Conservation (phyloP, 805 yeast species). For the Candida nitratophila region DNA sequence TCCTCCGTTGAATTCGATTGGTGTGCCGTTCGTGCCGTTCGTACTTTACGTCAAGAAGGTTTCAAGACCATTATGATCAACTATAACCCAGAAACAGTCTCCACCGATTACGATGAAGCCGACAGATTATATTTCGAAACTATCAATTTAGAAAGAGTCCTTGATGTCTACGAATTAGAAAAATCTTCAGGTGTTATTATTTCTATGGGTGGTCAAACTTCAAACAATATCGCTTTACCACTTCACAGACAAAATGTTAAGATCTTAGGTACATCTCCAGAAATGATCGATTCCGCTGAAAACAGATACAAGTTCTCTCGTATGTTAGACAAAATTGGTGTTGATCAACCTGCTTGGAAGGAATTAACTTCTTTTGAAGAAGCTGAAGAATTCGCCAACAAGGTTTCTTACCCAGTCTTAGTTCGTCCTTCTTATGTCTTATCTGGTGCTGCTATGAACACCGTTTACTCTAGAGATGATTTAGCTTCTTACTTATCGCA, state of each 20-base stretch:
- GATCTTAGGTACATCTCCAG: conserved; percentile 95
- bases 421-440: conserved; percentile 97
- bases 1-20: conserved; percentile 98
- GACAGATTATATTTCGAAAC: conserved; percentile 95
- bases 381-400: conserved; percentile 87
- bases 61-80: conserved; percentile 93
- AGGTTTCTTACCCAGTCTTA: conserved; percentile 87
- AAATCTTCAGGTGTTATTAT: conserved; percentile 86
- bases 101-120: conserved; percentile 98
- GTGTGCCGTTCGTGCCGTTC: conserved; percentile 97
- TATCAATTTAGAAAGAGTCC: conserved; percentile 85
- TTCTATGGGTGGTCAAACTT: conserved; percentile 98
- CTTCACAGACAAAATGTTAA: conserved; percentile 92
- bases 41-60: conserved; percentile 83
- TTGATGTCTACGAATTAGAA: conserved; percentile 92
- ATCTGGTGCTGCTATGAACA: conserved; percentile 99
- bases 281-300: conserved; percentile 97
- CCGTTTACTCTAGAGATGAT: conserved; percentile 86
- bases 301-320: conserved; percentile 96
- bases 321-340: conserved; percentile 93
- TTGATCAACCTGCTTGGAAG: conserved; percentile 99
- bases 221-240: conserved; percentile 91
- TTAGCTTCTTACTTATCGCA: conserved; percentile 81
- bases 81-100: conserved; percentile 97
- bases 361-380: conserved; percentile 89